phyloP scores from a whole-genome alignment of 139 green algal genomes.

The Axilococcus clingmanii region DNA sequence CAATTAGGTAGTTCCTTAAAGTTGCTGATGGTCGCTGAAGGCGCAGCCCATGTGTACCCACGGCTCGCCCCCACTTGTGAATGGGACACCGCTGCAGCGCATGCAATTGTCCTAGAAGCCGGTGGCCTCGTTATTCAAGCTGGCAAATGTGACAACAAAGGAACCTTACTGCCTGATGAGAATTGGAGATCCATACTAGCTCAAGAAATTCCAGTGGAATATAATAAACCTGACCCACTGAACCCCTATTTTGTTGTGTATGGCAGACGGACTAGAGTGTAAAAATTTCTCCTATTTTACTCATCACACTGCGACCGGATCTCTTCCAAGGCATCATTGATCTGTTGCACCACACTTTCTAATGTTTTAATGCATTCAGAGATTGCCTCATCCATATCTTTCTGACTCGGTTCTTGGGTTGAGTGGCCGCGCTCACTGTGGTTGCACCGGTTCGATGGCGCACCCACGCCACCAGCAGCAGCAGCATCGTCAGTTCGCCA shows the following conservation, averaged over 20 bases:
- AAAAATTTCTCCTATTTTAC: no score
- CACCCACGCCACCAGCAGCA: background rate
- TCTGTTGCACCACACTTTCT: background rate
- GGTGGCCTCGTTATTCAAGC: conserved; percentile 69
- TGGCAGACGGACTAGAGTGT: no score
- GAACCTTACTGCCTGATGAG: conserved; percentile 54
- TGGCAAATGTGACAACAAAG: conserved; percentile 59
- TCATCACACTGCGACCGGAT: no score
- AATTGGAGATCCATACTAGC: conserved; percentile 63
- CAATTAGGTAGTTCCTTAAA: conserved; percentile 72
- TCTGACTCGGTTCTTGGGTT: background rate
- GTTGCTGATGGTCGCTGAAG: conserved; percentile 76
- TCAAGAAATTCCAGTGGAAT: conserved; percentile 48
- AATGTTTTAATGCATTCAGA: background rate
- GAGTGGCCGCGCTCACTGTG: no score
- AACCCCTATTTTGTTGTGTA: conserved; percentile 88
- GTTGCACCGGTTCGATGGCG: no score
- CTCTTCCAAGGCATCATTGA: conserved; percentile 4
- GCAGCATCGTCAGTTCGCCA: background rate
- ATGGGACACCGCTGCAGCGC: conserved; percentile 79
- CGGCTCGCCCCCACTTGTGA: conserved; percentile 57
- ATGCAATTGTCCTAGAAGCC: conserved; percentile 76
- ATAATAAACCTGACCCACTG: conserved; percentile 77
- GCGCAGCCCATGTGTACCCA: conserved; percentile 71
- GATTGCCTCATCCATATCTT: background rate